These are phyloP conservation scores for Waitea zeae DNA, from an alignment of 1,284 basidiomycete species.

Conservation along the genomic window DNA sequence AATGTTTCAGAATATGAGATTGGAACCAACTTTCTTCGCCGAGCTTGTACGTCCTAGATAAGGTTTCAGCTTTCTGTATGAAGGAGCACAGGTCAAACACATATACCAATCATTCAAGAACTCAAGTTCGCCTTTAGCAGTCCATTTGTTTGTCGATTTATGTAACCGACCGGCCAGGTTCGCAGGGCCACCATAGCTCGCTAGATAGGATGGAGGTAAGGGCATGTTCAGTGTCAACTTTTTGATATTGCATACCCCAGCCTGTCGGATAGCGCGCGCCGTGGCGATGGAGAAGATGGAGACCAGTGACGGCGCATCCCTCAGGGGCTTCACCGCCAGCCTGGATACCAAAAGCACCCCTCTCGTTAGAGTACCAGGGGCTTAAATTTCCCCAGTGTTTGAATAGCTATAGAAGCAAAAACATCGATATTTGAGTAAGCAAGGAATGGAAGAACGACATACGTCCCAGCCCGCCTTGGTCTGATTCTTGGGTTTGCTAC, in stretches of 20 bases:
- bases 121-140: constrained; percentile 38
- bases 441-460: too few relatives aligned
- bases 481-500: constrained; percentile 7
- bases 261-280: constrained; percentile 65
- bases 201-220: constrained; percentile 16
- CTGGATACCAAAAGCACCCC: constrained; percentile 52
- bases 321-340: constrained; percentile 54
- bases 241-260: not conserved
- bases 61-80: too few relatives aligned
- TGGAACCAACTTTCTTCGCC: constrained; percentile 69
- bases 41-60: constrained; percentile 63
- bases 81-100: too few relatives aligned
- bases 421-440: too few relatives aligned
- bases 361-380: constrained; percentile 69
- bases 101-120: constrained; percentile 76
- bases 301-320: constrained; percentile 49
- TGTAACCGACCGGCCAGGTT: constrained; percentile 41
- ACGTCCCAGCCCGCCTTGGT: constrained; percentile 10
- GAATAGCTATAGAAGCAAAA: too few relatives aligned
- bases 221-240: not conserved
- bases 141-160: constrained; percentile 35
- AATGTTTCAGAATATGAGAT: too few relatives aligned
- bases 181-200: constrained; percentile 48
- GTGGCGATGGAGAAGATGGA: constrained; percentile 67
- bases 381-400: constrained; percentile 72